Evolutionary conservation across 129 eudicot species (phyloP).

Genomic region (carrot (Daucus carota)): DNA sequence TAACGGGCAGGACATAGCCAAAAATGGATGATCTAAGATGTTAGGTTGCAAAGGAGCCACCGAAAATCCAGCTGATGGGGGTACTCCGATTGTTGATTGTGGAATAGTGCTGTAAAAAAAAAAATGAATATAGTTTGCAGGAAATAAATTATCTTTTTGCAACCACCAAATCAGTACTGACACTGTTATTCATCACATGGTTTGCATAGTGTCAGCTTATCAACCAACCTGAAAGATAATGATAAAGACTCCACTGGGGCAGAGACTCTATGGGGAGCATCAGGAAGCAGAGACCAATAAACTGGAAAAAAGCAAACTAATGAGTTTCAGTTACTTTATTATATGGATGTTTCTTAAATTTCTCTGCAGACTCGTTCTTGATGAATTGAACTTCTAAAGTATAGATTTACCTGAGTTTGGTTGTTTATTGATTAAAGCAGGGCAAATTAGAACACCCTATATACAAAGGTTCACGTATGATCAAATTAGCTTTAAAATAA

Average conservation of each 20-base stretch:
- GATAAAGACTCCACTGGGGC: constrained; percentile 74
- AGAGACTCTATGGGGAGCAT: constrained; percentile 41
- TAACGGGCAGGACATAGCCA: constrained; percentile 63
- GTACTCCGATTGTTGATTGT: constrained; percentile 52
- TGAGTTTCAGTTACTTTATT: constrained; percentile 7
- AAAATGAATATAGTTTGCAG: not conserved
- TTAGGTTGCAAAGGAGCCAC: constrained; percentile 57
- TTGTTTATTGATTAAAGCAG: constrained; percentile 52
- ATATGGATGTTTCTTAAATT: not conserved
- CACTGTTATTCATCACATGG: not conserved
- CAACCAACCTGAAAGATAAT: constrained; percentile 71
- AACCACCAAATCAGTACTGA: not conserved
- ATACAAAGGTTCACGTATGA: constrained; percentile 1
- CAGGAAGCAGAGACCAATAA: constrained; percentile 79
- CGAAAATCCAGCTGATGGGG: constrained; percentile 62
- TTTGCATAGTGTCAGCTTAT: not conserved
- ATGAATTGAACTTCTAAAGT: not conserved
- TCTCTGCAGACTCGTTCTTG: not conserved
- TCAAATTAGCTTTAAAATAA: not conserved
- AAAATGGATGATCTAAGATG: constrained; percentile 35
- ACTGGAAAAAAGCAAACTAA: constrained; percentile 36
- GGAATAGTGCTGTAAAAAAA: constrained; percentile 40
- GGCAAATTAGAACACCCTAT: constrained; percentile 60
- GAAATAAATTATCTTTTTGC: not conserved
- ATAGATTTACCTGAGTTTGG: constrained; percentile 49